Evolutionary conservation across 768 basidiomycete species (phyloP).

Genomic region (Termitomyces heimii): DNA sequence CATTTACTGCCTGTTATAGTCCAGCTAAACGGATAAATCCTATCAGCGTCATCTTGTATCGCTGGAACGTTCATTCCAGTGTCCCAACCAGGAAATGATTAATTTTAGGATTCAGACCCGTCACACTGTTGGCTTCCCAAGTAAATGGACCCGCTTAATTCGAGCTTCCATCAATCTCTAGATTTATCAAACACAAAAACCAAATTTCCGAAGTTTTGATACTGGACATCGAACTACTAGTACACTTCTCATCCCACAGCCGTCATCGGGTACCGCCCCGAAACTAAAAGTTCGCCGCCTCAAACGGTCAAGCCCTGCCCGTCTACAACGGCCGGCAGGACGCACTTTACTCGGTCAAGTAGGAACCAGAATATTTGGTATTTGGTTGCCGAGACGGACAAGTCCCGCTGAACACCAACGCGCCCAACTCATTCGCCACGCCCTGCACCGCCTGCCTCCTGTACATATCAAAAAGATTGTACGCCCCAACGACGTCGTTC

Average conservation of each 20-base stretch:
- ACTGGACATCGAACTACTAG: neutral
- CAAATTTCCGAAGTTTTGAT: neutral
- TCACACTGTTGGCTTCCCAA: too few species aligned
- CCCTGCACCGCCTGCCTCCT: neutral
- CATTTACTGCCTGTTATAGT: too few species aligned
- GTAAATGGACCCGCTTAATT: too few species aligned
- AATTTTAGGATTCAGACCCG: too few species aligned
- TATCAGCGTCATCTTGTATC: too few species aligned
- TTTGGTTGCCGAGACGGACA: neutral
- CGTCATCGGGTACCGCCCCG: neutral
- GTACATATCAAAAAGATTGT: neutral
- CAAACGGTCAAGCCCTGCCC: neutral
- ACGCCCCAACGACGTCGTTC: neutral
- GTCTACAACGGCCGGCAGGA: neutral
- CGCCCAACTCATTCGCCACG: conserved; percentile 3
- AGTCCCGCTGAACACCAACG: conserved; percentile 6
- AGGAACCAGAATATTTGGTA: neutral
- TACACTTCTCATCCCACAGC: neutral
- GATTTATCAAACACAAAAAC: neutral
- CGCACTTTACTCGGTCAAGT: neutral
- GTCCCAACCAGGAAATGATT: too few species aligned
- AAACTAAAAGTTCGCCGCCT: neutral
- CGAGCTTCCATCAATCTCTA: too few species aligned
- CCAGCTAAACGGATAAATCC: too few species aligned
- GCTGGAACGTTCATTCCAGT: too few species aligned